Base-by-base conservation (phyloP, 768 basidiomycete genomes). In the Kwoniella pini region DNA sequence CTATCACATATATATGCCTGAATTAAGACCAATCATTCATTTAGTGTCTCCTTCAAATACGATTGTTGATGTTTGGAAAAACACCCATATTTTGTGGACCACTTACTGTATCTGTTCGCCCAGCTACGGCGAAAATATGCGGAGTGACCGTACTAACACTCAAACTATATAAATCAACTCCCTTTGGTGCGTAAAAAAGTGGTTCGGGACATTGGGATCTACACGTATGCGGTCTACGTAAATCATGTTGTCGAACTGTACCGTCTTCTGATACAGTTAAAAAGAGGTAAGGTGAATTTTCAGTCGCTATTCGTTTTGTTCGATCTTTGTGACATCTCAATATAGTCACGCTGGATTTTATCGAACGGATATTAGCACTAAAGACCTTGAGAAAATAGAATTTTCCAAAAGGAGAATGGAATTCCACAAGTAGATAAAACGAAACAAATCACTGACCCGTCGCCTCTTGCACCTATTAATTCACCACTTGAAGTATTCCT, bases 1-100 rank as follows among this genome's bases (percentile, higher is more conserved):
- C 91, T 83, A 75, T 95, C 91, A 71, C 89, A 93, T 1, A 95
- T 82, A 75, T 86, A 89, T 0, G 86, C 89, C 87, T 90, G 73
- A n/a, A n/a, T 13, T 38, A 0, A 22, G 30, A 27, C 36, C 66
- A 15, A 28, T 54, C 36, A 64, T 36, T 36, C 33, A 7, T 15
- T 7, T 15, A 36, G 33, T 36, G 33, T 7, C 7, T 15, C 33
- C 33, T 7, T 36, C 51, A 63, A 27, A 58, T n/a, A n/a, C n/a
- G n/a, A n/a, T n/a, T n/a, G n/a, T n/a, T n/a, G n/a, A n/a, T n/a
- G n/a, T n/a, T n/a, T n/a, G n/a, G n/a, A n/a, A n/a, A n/a, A n/a
- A n/a, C n/a, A n/a, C n/a, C n/a, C n/a, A n/a, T n/a, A n/a, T n/a
- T n/a, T n/a, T n/a, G n/a, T n/a, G n/a, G n/a, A 38, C 38, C 28